phyloP scores from a whole-genome alignment of 176 grass and related monocot genomes.

The Hyparrhenia diplandra region DNA sequence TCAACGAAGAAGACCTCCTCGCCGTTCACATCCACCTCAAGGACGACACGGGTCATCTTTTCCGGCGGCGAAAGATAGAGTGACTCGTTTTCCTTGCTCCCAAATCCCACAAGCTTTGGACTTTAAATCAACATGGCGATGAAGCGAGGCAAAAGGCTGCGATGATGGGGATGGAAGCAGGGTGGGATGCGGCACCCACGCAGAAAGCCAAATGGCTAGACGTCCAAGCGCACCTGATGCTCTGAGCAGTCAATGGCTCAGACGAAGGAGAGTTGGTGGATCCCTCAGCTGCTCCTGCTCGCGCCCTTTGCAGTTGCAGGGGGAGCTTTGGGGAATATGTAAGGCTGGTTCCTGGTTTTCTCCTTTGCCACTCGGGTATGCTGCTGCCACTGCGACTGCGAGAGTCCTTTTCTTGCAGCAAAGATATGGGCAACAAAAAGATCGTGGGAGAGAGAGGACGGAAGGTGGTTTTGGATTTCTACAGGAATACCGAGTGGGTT shows the following conservation, averaged over 20 bases:
- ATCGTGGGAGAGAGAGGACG: background rate
- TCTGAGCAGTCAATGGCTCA: slow-evolving; percentile 46
- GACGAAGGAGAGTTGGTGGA: slow-evolving; percentile 42
- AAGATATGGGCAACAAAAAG: slow-evolving; percentile 23
- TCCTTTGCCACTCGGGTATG: background rate
- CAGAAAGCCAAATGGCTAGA: slow-evolving; percentile 49
- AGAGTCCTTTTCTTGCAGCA: background rate
- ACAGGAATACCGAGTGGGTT: background rate
- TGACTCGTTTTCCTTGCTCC: background rate
- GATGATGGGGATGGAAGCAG: slow-evolving; percentile 54
- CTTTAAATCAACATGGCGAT: slow-evolving; percentile 40
- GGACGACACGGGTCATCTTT: slow-evolving; percentile 61
- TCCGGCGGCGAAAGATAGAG: background rate
- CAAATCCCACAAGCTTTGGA: background rate
- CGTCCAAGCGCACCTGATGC: background rate
- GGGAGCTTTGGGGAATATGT: slow-evolving; percentile 27
- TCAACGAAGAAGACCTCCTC: slow-evolving; percentile 79
- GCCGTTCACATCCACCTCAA: slow-evolving; percentile 86
- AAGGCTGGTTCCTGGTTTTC: slow-evolving; percentile 27
- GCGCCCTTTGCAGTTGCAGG: slow-evolving; percentile 24
- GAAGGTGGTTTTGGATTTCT: background rate
- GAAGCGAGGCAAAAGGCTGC: slow-evolving; percentile 10
- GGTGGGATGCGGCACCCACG: slow-evolving; percentile 29
- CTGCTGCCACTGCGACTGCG: background rate
- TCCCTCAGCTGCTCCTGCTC: slow-evolving; percentile 8